These are phyloP conservation scores for Penicillium sp. DNA, from an alignment of 2,329 filamentous ascomycete genomes.

Conservation along the genomic window DNA sequence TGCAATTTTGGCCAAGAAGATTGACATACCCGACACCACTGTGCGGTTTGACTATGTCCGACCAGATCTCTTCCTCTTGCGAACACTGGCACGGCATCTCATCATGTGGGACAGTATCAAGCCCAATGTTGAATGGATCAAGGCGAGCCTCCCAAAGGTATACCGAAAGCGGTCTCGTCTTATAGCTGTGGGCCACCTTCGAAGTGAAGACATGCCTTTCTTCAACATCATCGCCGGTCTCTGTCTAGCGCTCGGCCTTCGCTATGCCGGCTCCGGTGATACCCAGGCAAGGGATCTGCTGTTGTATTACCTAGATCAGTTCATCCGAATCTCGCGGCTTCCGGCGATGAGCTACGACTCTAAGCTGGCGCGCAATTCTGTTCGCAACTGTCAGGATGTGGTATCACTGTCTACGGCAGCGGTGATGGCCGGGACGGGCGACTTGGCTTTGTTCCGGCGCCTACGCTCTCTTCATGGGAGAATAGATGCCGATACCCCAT, in stretches of 20 bases:
- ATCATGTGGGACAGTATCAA: slow-evolving; percentile 89
- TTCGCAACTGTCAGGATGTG: slow-evolving; percentile 87
- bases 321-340: slow-evolving; percentile 73
- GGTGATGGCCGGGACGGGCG: slow-evolving; percentile 95
- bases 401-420: slow-evolving; percentile 78
- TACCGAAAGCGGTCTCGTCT: slow-evolving; percentile 66
- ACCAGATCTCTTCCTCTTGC: slow-evolving; percentile 85
- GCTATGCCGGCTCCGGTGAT: slow-evolving; percentile 72
- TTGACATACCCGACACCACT: slow-evolving; percentile 86
- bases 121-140: slow-evolving; percentile 72
- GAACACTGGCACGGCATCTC: slow-evolving; percentile 83
- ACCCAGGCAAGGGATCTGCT: slow-evolving; percentile 74
- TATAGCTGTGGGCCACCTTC: slow-evolving; percentile 60
- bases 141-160: slow-evolving; percentile 66
- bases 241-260: slow-evolving; percentile 73
- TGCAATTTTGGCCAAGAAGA: slow-evolving; percentile 78
- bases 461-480: slow-evolving; percentile 85
- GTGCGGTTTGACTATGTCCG: slow-evolving; percentile 94
- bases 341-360: slow-evolving; percentile 71
- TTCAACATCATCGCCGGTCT: slow-evolving; percentile 90
- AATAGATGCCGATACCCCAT: slow-evolving; percentile 78
- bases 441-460: slow-evolving; percentile 78
- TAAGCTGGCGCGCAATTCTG: slow-evolving; percentile 76
- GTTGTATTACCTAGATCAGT: slow-evolving; percentile 79
- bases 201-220: slow-evolving; percentile 82